These are phyloP conservation scores for Chrysanthemum lavandulifolium DNA, from an alignment of 129 eudicot species.

Conservation along the genomic window DNA sequence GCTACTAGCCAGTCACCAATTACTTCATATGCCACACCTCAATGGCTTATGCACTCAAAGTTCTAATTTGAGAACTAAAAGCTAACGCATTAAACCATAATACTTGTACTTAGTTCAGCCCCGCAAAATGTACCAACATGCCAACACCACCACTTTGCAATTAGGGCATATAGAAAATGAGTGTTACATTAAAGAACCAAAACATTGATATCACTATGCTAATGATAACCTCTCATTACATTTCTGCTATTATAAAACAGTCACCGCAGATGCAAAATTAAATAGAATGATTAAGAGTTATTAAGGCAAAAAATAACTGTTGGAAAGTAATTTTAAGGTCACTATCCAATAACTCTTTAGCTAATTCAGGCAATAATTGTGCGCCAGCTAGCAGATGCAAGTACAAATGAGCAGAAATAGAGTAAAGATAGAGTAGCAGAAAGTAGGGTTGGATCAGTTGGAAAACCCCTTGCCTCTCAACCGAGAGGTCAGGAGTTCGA, in stretches of 20 bases:
- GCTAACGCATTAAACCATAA: background rate
- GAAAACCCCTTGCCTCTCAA: too few species aligned
- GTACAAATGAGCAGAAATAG: slow-evolving; percentile 4
- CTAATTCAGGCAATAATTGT: background rate
- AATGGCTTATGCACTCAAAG: too few species aligned
- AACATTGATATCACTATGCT: background rate
- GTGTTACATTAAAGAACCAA: background rate
- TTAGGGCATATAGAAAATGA: background rate
- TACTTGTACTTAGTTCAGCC: background rate
- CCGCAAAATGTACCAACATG: background rate
- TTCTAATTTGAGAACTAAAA: too few species aligned
- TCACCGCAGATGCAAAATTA: background rate
- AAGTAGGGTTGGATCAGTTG: too few species aligned
- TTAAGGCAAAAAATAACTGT: background rate
- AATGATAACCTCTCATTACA: background rate
- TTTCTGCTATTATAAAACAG: background rate
- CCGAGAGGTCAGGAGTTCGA: too few species aligned
- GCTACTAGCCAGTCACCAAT: too few species aligned
- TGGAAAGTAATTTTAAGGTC: background rate
- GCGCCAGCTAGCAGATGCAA: background rate
- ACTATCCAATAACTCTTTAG: background rate
- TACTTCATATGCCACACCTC: too few species aligned
- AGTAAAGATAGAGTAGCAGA: slow-evolving; percentile 2
- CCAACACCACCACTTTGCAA: background rate
- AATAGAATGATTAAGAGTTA: background rate